Conservation (phyloP, 495 filamentous ascomycete species). For the Schizothecium vesticola region DNA sequence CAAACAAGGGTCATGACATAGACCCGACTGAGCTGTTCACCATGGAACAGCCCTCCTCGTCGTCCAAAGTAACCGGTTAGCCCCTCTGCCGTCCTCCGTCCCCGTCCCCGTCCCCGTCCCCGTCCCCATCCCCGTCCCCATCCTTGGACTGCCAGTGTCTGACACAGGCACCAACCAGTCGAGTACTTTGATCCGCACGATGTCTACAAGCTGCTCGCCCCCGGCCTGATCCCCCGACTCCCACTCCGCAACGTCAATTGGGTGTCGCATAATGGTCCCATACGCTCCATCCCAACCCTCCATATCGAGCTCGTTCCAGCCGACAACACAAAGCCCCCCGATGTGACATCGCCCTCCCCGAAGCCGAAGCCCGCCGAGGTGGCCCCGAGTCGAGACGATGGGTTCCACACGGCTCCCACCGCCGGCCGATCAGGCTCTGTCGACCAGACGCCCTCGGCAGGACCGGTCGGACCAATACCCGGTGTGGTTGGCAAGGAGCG, state of each 20-base stretch:
- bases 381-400: slow-evolving; percentile 41
- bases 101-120: background rate
- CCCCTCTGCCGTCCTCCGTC: background rate
- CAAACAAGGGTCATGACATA: slow-evolving; percentile 26
- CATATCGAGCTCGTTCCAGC: slow-evolving; percentile 78
- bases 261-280: slow-evolving; percentile 86
- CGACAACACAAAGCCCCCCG: slow-evolving; percentile 28
- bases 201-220: slow-evolving; percentile 73
- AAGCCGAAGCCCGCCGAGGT: slow-evolving; percentile 38
- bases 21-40: slow-evolving; percentile 30
- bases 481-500: slow-evolving; percentile 46
- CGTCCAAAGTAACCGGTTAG: slow-evolving; percentile 68
- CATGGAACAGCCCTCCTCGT: slow-evolving; percentile 60
- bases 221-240: slow-evolving; percentile 68
- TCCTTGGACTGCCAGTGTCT: too few species aligned
- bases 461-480: slow-evolving; percentile 18
- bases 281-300: slow-evolving; percentile 86
- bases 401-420: slow-evolving; percentile 43
- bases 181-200: slow-evolving; percentile 86
- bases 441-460: slow-evolving; percentile 30
- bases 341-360: slow-evolving; percentile 34
- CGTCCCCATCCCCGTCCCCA: background rate
- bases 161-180: slow-evolving; percentile 32
- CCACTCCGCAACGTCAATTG: slow-evolving; percentile 93
- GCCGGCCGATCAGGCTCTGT: slow-evolving; percentile 23